Conservation (phyloP, 148 eudicot species). For the Salicornia ramosissima region DNA sequence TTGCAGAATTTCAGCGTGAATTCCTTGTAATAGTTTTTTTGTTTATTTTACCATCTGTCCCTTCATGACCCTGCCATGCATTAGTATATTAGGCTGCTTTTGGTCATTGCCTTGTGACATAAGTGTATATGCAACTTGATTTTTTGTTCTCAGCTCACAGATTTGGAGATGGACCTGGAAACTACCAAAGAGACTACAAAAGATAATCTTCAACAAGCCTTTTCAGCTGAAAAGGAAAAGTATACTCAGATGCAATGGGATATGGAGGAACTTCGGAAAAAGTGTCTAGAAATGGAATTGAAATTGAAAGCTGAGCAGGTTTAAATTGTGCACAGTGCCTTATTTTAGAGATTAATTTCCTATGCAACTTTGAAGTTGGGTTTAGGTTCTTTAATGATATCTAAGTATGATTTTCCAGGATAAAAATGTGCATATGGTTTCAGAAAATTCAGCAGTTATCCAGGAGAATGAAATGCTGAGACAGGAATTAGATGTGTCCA, state of each 20-base stretch:
- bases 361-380: background rate
- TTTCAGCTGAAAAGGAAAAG: conserved; percentile 62
- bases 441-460: conserved; percentile 33
- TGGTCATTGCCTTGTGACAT: background rate
- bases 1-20: too few species aligned
- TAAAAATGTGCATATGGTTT: conserved; percentile 33
- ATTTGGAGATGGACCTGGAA: conserved; percentile 84
- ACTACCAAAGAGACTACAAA: conserved; percentile 58
- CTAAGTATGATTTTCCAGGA: conserved; percentile 35
- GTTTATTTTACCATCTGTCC: background rate
- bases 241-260: conserved; percentile 83
- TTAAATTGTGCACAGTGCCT: background rate
- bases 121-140: background rate
- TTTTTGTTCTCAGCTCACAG: conserved; percentile 55
- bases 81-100: background rate
- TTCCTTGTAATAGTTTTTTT: background rate
- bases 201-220: conserved; percentile 69
- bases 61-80: background rate
- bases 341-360: background rate
- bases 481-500: conserved; percentile 56
- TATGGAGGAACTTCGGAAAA: conserved; percentile 68
- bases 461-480: conserved; percentile 54
- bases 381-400: conserved; percentile 16
- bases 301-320: conserved; percentile 71
- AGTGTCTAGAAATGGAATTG: conserved; percentile 65